These are phyloP conservation scores for Linnemannia zychae DNA, from an alignment of 192 early-diverging fungal species.

Conservation along the genomic window DNA sequence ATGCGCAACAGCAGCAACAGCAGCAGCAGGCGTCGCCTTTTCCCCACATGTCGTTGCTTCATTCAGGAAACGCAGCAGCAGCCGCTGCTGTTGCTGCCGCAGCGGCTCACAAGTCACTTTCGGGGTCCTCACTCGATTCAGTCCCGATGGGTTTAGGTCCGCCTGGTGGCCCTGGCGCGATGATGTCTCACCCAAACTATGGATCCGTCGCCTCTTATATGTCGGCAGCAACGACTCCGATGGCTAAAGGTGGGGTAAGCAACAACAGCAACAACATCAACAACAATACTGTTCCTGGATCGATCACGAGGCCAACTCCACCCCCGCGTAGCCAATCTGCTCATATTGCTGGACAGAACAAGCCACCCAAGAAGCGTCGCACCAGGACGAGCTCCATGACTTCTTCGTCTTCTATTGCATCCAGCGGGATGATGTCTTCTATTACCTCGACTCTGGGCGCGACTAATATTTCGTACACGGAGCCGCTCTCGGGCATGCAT, in stretches of 20 bases:
- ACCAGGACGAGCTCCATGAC: constrained; percentile 37
- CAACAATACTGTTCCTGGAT: neutral
- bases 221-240: neutral
- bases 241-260: neutral
- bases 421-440: constrained; percentile 27
- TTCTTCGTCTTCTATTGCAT: constrained; percentile 38
- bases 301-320: neutral
- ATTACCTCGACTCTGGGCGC: constrained; percentile 21
- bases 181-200: constrained; percentile 34
- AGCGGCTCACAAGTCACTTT: constrained; percentile 9
- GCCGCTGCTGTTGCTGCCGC: neutral
- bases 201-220: constrained; percentile 29
- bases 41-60: constrained; percentile 9
- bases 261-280: neutral
- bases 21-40: neutral
- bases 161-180: constrained; percentile 7
- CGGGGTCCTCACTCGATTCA: constrained; percentile 24
- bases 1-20: constrained; percentile 1
- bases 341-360: neutral
- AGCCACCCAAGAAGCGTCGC: constrained; percentile 15
- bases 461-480: constrained; percentile 27
- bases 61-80: constrained; percentile 2
- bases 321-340: neutral
- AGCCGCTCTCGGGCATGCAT: neutral
- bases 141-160: constrained; percentile 30